A percentile compares a stretch with the other conserved stretches of the same genome.
These are phyloP conservation scores for Conticribra weissflogii DNA, from an alignment of 108 stramenopile genomes.

Conservation along the genomic window DNA sequence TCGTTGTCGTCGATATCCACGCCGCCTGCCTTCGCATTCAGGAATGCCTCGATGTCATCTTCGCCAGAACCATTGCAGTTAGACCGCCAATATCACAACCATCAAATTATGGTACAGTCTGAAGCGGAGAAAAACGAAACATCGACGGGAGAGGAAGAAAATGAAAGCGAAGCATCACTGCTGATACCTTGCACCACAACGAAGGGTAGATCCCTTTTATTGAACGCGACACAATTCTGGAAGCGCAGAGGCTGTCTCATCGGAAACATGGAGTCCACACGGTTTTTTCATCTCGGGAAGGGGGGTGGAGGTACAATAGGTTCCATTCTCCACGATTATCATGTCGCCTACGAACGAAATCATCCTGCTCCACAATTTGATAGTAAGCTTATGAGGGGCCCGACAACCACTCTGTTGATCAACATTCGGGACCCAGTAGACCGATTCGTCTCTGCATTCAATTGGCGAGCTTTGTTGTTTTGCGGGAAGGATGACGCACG, in stretches of 20 bases:
- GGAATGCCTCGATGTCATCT: too few relatives aligned
- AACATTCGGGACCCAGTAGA: constrained; percentile 31
- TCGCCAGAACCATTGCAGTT: too few relatives aligned
- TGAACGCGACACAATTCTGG: not conserved
- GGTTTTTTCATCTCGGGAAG: constrained; percentile 14
- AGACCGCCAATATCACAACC: too few relatives aligned
- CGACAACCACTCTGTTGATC: constrained; percentile 8
- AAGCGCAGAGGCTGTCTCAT: not conserved
- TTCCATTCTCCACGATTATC: not conserved
- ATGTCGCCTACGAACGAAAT: not conserved
- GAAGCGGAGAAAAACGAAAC: too few relatives aligned
- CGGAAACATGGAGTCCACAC: not conserved
- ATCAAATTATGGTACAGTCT: too few relatives aligned
- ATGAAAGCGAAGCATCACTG: not conserved
- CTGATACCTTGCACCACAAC: not conserved
- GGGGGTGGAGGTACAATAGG: constrained; percentile 15
- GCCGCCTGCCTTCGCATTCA: too few relatives aligned
- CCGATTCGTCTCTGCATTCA: constrained; percentile 21
- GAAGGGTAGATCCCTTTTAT: not conserved
- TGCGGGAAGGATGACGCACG: constrained; percentile 9
- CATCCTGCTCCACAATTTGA: constrained; percentile 7
- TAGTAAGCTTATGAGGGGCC: not conserved
- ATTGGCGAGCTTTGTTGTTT: constrained; percentile 15
- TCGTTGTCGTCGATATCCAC: too few relatives aligned
- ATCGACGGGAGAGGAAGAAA: too few relatives aligned